phyloP scores from a whole-genome alignment of 192 early-diverging fungal species.

The Coemansia sp. region DNA sequence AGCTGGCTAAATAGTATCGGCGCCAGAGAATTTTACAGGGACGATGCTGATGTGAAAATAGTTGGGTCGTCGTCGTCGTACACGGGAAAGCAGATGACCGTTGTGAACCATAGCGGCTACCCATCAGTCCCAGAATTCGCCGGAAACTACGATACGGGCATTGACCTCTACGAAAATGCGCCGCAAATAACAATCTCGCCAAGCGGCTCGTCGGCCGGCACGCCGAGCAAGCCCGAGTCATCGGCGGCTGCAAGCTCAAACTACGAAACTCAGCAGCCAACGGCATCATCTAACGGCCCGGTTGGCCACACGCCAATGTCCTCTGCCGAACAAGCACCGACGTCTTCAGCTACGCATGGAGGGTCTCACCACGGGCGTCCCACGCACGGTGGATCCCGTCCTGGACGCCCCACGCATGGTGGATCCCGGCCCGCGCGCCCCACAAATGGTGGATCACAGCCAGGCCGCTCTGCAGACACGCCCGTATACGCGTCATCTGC shows the following conservation, averaged over 20 bases:
- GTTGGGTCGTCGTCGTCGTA: conserved; percentile 18
- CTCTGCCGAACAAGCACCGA: no score
- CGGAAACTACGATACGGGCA: background rate
- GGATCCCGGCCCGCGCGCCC: no score
- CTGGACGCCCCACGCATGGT: no score
- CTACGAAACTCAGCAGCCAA: background rate
- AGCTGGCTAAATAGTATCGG: conserved; percentile 66
- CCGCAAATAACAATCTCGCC: background rate
- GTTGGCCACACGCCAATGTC: background rate
- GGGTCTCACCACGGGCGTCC: no score
- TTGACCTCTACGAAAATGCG: background rate
- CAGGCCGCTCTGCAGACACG: no score
- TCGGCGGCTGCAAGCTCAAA: no score
- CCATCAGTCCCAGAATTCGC: conserved; percentile 52
- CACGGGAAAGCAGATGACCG: conserved; percentile 18
- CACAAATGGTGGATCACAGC: no score
- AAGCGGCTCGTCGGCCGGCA: conserved; percentile 20
- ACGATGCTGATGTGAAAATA: conserved; percentile 31
- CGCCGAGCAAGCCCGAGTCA: no score
- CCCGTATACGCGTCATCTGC: background rate
- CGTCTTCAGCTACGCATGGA: no score
- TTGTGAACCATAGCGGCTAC: conserved; percentile 31
- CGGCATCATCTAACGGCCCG: background rate
- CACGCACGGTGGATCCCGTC: no score
- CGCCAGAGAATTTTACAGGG: conserved; percentile 50